These are phyloP conservation scores for Pseudonitzschia multiseries DNA, from an alignment of 108 stramenopile species.

Conservation along the genomic window DNA sequence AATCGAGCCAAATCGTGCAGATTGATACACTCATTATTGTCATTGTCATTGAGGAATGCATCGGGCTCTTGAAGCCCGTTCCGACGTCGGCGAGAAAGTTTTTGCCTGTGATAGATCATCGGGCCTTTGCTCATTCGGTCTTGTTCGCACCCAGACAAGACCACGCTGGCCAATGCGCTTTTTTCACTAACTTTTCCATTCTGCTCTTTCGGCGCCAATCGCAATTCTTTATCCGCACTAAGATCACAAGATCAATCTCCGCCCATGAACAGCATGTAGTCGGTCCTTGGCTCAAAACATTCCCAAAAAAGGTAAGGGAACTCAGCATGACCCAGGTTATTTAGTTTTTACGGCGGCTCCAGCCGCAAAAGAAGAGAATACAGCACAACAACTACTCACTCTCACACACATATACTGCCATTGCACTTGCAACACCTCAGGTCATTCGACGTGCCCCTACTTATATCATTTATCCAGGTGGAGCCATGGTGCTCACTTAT, in stretches of 20 bases:
- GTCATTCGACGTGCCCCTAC: slow-evolving; percentile 40
- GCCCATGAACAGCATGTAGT: slow-evolving; percentile 74
- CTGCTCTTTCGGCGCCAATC: background rate
- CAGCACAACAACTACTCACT: background rate
- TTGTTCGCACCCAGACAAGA: no score
- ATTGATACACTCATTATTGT: no score
- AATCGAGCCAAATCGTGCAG: no score
- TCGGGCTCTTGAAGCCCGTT: no score
- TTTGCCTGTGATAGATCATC: no score
- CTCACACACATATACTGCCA: background rate
- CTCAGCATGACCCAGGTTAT: background rate
- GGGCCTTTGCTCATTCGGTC: no score
- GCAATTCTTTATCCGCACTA: background rate
- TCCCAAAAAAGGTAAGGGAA: slow-evolving; percentile 58
- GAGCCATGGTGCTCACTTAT: slow-evolving; percentile 28
- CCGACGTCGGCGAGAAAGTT: no score
- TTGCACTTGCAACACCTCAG: slow-evolving; percentile 10
- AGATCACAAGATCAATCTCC: slow-evolving; percentile 82
- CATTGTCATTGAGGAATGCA: no score
- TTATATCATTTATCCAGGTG: slow-evolving; percentile 44
- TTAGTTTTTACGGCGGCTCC: background rate
- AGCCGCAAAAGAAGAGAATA: background rate
- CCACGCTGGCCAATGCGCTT: background rate
- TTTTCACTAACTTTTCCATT: slow-evolving; percentile 15
- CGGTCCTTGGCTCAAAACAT: slow-evolving; percentile 76